Conservation (phyloP, 495 filamentous ascomycete genomes). For the Jackrogersella multiformis region DNA sequence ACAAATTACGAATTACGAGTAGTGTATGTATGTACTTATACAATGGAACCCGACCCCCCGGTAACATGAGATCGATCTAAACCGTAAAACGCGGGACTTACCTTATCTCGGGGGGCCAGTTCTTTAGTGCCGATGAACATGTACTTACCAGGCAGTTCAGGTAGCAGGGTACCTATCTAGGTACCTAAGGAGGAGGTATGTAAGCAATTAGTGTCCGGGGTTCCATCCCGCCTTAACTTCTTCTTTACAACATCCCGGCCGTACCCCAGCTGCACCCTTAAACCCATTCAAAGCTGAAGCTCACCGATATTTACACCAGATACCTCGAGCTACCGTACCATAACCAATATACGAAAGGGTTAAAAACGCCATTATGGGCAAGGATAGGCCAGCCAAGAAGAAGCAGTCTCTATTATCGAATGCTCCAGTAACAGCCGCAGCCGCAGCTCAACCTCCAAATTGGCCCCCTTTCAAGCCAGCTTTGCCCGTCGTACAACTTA, state of each 20-base stretch:
- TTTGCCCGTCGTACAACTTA: slow-evolving; percentile 72
- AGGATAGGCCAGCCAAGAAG: slow-evolving; percentile 32
- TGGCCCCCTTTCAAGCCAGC: slow-evolving; percentile 84
- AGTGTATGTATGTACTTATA: not conserved
- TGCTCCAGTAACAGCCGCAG: slow-evolving; percentile 8
- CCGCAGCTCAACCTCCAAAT: slow-evolving; percentile 55
- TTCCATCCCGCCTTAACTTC: not conserved
- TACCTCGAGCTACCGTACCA: not conserved
- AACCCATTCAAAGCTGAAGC: slow-evolving; percentile 1
- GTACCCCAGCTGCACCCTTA: not conserved
- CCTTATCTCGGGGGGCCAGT: not conserved
- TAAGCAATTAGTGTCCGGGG: not conserved
- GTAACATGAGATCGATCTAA: slow-evolving; percentile 11
- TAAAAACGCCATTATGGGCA: slow-evolving; percentile 15
- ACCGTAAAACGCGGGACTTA: slow-evolving; percentile 10
- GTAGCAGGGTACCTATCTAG: too few relatives aligned
- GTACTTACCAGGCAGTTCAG: too few relatives aligned
- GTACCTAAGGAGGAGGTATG: too few relatives aligned
- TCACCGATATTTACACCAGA: not conserved
- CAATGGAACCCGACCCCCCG: not conserved
- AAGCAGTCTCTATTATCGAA: slow-evolving; percentile 27
- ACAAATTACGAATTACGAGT: too few relatives aligned
- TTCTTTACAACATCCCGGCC: not conserved
- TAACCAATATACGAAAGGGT: not conserved
- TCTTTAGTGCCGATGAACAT: slow-evolving; percentile 13